A percentile compares a stretch with the other conserved stretches of the same genome.
These are phyloP conservation scores for Desmodesmus armatus DNA, from an alignment of 139 green algal genomes.

Conservation along the genomic window DNA sequence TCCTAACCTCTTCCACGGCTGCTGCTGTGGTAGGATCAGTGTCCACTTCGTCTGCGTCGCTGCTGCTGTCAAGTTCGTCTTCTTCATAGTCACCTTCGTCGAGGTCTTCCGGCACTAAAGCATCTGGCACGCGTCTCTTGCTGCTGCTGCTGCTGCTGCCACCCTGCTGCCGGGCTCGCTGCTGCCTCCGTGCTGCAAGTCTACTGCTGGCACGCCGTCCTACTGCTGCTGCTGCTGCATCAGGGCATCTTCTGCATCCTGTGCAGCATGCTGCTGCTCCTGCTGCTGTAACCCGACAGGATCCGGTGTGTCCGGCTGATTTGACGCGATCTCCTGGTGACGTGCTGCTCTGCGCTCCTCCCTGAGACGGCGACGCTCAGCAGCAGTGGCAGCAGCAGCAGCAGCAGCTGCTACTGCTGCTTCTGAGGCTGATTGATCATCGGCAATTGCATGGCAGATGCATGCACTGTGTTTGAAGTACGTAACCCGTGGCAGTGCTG, in stretches of 20 bases:
- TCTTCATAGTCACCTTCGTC: background rate
- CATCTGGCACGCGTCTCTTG: constrained; percentile 11
- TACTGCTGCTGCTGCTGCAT: background rate
- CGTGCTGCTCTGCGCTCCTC: constrained; percentile 26
- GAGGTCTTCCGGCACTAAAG: constrained; percentile 5
- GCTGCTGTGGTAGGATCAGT: background rate
- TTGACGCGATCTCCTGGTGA: background rate
- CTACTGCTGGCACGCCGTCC: background rate
- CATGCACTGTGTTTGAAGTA: too few relatives aligned
- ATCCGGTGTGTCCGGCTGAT: background rate
- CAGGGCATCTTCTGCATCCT: too few relatives aligned
- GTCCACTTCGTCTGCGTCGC: constrained; percentile 14
- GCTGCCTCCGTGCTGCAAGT: constrained; percentile 15
- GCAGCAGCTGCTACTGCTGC: too few relatives aligned
- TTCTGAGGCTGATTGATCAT: too few relatives aligned
- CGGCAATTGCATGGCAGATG: too few relatives aligned
- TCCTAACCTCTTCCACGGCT: constrained; percentile 6
- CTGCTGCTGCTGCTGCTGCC: constrained; percentile 21
- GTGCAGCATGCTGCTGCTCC: too few relatives aligned
- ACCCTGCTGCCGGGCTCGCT: constrained; percentile 18
- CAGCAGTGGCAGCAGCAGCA: too few relatives aligned
- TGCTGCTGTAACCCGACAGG: background rate
- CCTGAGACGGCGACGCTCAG: too few relatives aligned
- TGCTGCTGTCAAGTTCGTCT: background rate
- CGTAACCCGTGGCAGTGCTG: too few relatives aligned